Evolutionary conservation across 148 eudicot species (phyloP).

Genomic region (Talinum fruticosum): DNA sequence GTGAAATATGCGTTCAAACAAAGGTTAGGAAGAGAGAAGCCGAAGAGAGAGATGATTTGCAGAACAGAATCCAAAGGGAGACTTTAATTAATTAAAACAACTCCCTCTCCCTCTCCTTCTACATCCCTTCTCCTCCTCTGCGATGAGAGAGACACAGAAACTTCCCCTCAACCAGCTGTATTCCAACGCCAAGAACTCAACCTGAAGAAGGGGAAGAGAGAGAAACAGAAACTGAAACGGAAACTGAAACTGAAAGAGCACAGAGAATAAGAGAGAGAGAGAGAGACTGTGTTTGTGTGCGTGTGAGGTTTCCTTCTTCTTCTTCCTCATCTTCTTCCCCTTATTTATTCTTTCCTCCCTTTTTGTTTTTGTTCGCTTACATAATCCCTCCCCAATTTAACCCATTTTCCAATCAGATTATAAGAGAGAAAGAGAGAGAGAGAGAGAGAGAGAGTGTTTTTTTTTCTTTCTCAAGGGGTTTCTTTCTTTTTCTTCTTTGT

Average conservation of each 20-base stretch:
- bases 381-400: constrained; percentile 1
- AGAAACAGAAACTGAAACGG: constrained; percentile 14
- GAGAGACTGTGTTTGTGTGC: neutral
- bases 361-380: constrained; percentile 8
- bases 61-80: constrained; percentile 25
- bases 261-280: constrained; percentile 11
- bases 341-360: neutral
- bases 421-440: constrained; percentile 5
- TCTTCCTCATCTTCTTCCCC: neutral
- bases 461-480: neutral
- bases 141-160: constrained; percentile 10
- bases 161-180: constrained; percentile 3
- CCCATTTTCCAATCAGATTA: constrained; percentile 14
- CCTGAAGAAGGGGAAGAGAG: constrained; percentile 10
- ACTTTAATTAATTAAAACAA: constrained; percentile 14
- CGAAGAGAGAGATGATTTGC: neutral
- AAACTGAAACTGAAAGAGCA: constrained; percentile 8
- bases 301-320: neutral
- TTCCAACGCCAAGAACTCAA: neutral
- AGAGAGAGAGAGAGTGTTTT: constrained; percentile 8
- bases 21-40: neutral
- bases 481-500: constrained; percentile 8
- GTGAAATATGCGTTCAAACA: too few species aligned
- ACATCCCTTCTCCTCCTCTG: neutral
- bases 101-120: neutral